Base-by-base conservation (phyloP, 805 yeast species). In the Ogataea kodamae region DNA sequence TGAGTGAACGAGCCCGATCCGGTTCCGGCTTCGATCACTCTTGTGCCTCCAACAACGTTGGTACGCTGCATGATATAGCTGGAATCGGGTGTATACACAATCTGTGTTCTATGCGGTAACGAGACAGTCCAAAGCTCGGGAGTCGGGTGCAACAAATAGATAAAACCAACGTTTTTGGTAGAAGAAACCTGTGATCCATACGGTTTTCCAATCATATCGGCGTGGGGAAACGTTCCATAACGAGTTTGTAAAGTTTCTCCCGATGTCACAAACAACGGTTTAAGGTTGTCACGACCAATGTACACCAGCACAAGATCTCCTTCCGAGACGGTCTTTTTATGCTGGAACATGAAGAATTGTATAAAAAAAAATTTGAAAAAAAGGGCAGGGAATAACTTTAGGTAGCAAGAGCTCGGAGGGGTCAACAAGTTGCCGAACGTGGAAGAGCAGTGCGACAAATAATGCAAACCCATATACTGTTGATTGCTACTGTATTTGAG, bases 61-160 rank as follows among this genome's bases (percentile, higher is more conserved):
- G 92, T 64, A 49, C 96, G 65, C 56, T 90, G 96, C 43, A 85
- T 74, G 35, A 92, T 88, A 51, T 86, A 92, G 18, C 95, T 76
- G 2, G 96, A 83, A 57, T 92, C 99, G 7, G 95, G 95, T 0
- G 97, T 84, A 56, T 92, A 92, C 1, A 92, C 97, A 45, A 92
- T 92, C 64, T 92, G 99, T 0, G 99, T 92, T 59, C 99, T 71
- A 56, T 92, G 99, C 2, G 98, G 97, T 21, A 92, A 65, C 0
- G 97, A 85, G n/a, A 86, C 52, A 0, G 96, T 83, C 99, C 99
- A 92, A 14, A 92, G 64, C 59, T 92, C 99, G 0, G 99, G 89
- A 0, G 95, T 81, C 1, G 98, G 97, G 41, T 84, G 89, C 28
- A 92, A 61, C 9, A 92, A 65, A 54, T 90, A 95, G 30, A 92